A percentile compares a stretch with the other conserved stretches of the same genome.
Conservation (phyloP, 2,329 filamentous ascomycete species). For the Emericellopsis cladophorae region DNA sequence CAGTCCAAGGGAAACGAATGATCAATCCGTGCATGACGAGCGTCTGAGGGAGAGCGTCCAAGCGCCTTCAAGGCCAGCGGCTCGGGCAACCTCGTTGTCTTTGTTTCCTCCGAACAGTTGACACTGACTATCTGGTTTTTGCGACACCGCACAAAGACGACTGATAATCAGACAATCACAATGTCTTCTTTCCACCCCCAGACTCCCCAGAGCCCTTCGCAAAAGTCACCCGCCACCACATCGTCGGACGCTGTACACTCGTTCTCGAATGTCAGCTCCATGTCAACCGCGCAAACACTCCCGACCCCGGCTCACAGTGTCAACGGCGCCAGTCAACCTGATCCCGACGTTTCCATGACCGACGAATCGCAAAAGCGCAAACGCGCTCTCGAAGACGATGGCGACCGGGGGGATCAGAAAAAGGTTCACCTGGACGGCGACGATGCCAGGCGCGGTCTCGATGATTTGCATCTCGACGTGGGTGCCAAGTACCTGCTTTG, state of each 20-base stretch:
- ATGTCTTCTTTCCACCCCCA: conserved; percentile 53
- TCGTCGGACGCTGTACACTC: conserved; percentile 32
- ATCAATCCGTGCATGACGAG: conserved; percentile 4
- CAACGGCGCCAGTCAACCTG: conserved; percentile 35
- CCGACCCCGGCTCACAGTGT: conserved; percentile 53
- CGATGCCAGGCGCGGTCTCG: conserved; percentile 46
- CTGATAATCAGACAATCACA: conserved; percentile 7
- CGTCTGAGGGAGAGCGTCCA: conserved; percentile 3
- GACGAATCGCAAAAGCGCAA: conserved; percentile 52
- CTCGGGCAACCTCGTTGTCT: conserved; percentile 4
- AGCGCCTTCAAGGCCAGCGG: background rate
- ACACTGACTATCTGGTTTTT: background rate
- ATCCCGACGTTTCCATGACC: conserved; percentile 30
- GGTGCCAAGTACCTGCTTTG: conserved; percentile 55
- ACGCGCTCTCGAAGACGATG: conserved; percentile 41
- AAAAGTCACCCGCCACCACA: conserved; percentile 39
- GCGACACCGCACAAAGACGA: no score
- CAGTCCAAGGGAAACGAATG: background rate
- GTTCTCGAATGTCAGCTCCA: conserved; percentile 34
- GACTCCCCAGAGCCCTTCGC: conserved; percentile 55
- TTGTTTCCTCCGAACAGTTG: background rate
- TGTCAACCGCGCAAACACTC: conserved; percentile 34
- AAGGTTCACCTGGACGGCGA: conserved; percentile 44
- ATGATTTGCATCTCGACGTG: conserved; percentile 53
- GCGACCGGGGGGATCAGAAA: conserved; percentile 34